A percentile compares a stretch with the other conserved stretches of the same genome.
These are phyloP conservation scores for Gymnopus androsaceus DNA, from an alignment of 1,284 basidiomycete species.

Conservation along the genomic window DNA sequence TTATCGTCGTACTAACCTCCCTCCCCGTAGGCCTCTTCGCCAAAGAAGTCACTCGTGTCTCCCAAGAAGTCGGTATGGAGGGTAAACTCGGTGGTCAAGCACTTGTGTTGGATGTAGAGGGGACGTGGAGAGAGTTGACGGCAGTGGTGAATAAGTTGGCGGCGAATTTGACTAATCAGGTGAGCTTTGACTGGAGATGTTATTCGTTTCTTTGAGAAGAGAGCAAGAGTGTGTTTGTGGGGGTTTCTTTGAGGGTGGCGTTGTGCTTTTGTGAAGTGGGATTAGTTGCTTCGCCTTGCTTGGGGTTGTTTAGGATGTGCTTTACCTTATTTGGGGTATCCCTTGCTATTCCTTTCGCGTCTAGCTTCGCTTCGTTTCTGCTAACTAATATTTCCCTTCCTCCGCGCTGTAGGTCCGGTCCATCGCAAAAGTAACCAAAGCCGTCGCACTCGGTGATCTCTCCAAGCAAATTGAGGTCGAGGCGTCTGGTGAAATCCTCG, in stretches of 20 bases:
- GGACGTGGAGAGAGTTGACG: slow-evolving; percentile 91
- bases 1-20: slow-evolving; percentile 11
- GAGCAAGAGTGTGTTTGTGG: too few species aligned
- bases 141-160: slow-evolving; percentile 90
- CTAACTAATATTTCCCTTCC: background rate
- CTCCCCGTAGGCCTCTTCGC: slow-evolving; percentile 72
- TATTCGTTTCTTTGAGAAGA: background rate
- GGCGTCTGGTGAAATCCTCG: slow-evolving; percentile 45
- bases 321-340: too few species aligned
- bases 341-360: too few species aligned
- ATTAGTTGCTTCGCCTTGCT: too few species aligned
- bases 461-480: slow-evolving; percentile 97
- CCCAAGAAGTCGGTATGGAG: slow-evolving; percentile 91
- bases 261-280: too few species aligned
- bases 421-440: slow-evolving; percentile 97
- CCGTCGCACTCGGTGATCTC: slow-evolving; percentile 94
- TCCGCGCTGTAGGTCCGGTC: slow-evolving; percentile 65
- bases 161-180: slow-evolving; percentile 91
- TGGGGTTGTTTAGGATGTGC: too few species aligned
- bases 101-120: slow-evolving; percentile 89
- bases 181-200: slow-evolving; percentile 20
- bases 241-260: too few species aligned
- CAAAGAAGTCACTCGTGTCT: slow-evolving; percentile 83
- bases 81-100: slow-evolving; percentile 92
- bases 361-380: too few species aligned